Evolutionary conservation across 805 yeast genomes (phyloP).

Genomic region (Teunomyces barrocoloradensis): DNA sequence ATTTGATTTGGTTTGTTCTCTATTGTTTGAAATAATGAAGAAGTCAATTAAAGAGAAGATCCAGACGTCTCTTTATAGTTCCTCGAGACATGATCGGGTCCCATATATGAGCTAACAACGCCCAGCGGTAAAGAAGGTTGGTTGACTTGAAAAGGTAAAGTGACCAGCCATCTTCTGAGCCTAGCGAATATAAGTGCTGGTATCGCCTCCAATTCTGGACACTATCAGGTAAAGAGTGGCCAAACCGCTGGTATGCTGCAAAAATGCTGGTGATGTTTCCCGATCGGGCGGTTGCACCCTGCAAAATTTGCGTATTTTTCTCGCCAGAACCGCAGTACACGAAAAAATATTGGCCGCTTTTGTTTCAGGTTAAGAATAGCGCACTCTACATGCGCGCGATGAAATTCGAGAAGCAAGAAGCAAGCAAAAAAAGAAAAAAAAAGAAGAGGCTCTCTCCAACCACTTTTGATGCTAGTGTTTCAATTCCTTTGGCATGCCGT

Average conservation of each 20-base stretch:
- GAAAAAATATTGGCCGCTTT: background rate
- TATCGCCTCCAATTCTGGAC: background rate
- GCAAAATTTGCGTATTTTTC: background rate
- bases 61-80: background rate
- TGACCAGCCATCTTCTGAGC: background rate
- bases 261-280: constrained; percentile 6
- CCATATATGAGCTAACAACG: background rate
- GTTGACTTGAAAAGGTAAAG: background rate
- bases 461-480: background rate
- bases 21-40: no score
- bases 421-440: background rate
- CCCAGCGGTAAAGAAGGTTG: background rate
- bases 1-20: background rate
- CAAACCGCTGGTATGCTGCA: constrained; percentile 1
- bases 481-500: background rate
- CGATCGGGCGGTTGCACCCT: constrained; percentile 1
- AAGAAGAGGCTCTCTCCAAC: no score
- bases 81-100: background rate
- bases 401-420: background rate
- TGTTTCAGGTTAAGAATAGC: background rate
- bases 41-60: background rate
- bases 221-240: background rate
- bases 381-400: background rate
- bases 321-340: background rate
- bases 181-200: background rate